Conservation (phyloP, 2,329 filamentous ascomycete species). For the Fusarium vanettenii region DNA sequence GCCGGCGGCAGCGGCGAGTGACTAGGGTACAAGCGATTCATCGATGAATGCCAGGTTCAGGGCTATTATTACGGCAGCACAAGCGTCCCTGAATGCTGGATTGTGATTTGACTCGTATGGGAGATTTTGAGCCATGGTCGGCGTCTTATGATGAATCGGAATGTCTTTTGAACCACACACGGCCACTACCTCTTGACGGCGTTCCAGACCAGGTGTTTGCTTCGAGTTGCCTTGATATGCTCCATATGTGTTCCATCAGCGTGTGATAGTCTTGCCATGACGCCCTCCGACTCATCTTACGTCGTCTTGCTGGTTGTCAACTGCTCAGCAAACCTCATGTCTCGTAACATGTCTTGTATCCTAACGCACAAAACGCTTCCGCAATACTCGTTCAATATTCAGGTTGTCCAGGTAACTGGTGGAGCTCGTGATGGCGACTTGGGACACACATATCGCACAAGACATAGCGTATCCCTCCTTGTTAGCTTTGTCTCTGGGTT, state of each 20-base stretch:
- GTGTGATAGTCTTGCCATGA: constrained; percentile 14
- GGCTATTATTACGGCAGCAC: constrained; percentile 45
- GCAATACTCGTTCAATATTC: background rate
- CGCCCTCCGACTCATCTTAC: background rate
- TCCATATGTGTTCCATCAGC: background rate
- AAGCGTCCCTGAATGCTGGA: constrained; percentile 41
- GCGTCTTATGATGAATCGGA: constrained; percentile 47
- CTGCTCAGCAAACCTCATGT: background rate
- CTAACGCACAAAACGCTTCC: background rate
- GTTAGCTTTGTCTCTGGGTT: background rate
- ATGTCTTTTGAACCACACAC: constrained; percentile 43
- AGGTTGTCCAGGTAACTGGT: background rate
- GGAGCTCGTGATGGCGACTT: background rate
- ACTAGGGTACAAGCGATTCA: constrained; percentile 46
- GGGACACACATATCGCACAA: background rate
- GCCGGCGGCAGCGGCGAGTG: constrained; percentile 30
- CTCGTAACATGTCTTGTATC: background rate
- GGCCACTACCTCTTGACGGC: constrained; percentile 15
- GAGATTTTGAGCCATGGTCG: constrained; percentile 45
- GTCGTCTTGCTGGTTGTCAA: background rate
- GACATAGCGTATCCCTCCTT: background rate
- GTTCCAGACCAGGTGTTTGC: constrained; percentile 5
- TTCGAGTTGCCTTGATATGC: constrained; percentile 18
- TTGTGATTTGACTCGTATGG: constrained; percentile 46
- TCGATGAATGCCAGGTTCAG: constrained; percentile 45